Base-by-base conservation (phyloP, 1,284 basidiomycete genomes). In the Austropuccinia psidii region DNA sequence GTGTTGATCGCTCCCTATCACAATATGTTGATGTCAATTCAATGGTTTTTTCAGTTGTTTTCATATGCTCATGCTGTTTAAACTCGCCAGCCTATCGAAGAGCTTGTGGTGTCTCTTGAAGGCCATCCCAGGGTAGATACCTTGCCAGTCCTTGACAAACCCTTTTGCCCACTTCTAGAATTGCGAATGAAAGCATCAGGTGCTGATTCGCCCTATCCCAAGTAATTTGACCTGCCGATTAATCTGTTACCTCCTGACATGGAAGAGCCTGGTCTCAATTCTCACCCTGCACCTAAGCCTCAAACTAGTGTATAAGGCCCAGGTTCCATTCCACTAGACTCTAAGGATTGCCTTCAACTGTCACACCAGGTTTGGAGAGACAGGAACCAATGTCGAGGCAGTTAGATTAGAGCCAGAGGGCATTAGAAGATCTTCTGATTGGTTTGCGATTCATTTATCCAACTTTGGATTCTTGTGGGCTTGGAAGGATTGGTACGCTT, bases 381-480 rank as follows among this genome's bases (percentile, higher is more conserved):
- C 70, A 41, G 76, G 76, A 9, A 76, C 78, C 0, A 74, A 78
- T 9, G 74, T 75, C 1, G 65, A 68, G 1, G 19, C 65, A 7
- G 41, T 43, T n/a, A 73, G 76, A 5, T 83, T 97, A 43, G 94
- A 97, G 76, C 87, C 90, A 4, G 94, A 96, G 77, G 83, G 91
- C 55, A 84, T 89, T 0, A 85, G 88, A 70, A 84, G 92, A 24
- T 90, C 93, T 74, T 87, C 90, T 0, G 93, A 96, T 77, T 98
- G 96, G 96, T 97, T 98, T 78, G 87, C 91, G 5, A 85, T 91
- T 1, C 96, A 99, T 78, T 89, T 98, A 86, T 93, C 90, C 78
- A 99, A 98, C 83, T 99, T 98, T 81, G 90, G 89, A 24, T 98
- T 98, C 83, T 88, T 89, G 78, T 99, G 96, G 96, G 93, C 94